phyloP scores from a whole-genome alignment of 2,329 filamentous ascomycete species.

The Alternaria tenuissima region DNA sequence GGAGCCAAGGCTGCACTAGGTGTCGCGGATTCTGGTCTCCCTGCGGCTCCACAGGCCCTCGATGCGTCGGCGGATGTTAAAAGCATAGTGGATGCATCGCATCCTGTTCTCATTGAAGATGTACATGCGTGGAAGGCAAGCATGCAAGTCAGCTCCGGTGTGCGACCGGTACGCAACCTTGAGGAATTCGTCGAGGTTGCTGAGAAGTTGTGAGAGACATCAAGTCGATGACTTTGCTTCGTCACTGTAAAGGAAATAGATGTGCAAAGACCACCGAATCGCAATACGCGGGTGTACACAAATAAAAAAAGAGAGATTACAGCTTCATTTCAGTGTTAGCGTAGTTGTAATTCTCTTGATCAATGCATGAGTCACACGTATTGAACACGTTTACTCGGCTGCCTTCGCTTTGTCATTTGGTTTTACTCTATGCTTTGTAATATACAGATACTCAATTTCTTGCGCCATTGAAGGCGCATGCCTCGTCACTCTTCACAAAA shows the following conservation, averaged over 20 bases:
- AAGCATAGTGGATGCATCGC: conserved; percentile 34
- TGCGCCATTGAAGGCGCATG: background rate
- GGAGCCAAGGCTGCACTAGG: conserved; percentile 60
- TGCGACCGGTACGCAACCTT: conserved; percentile 76
- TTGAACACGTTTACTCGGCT: background rate
- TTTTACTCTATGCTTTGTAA: background rate
- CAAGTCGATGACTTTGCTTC: background rate
- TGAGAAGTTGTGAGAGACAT: conserved; percentile 27
- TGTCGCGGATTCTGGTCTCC: conserved; percentile 39
- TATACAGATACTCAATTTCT: background rate
- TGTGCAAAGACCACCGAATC: background rate
- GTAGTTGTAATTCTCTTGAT: background rate
- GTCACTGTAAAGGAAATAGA: background rate
- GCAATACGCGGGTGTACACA: background rate
- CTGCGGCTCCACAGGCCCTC: conserved; percentile 54
- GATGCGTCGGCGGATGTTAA: conserved; percentile 33
- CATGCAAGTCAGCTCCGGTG: conserved; percentile 75
- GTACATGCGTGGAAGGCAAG: conserved; percentile 82
- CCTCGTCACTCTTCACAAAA: conserved; percentile 19
- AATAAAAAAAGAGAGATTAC: background rate
- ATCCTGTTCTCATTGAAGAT: conserved; percentile 73
- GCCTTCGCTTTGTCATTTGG: background rate
- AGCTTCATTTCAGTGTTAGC: background rate
- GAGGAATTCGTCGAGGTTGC: conserved; percentile 80
- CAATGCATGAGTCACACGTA: background rate